phyloP scores from a whole-genome alignment of 2,329 filamentous ascomycete species.

The Cytospora leucostoma region DNA sequence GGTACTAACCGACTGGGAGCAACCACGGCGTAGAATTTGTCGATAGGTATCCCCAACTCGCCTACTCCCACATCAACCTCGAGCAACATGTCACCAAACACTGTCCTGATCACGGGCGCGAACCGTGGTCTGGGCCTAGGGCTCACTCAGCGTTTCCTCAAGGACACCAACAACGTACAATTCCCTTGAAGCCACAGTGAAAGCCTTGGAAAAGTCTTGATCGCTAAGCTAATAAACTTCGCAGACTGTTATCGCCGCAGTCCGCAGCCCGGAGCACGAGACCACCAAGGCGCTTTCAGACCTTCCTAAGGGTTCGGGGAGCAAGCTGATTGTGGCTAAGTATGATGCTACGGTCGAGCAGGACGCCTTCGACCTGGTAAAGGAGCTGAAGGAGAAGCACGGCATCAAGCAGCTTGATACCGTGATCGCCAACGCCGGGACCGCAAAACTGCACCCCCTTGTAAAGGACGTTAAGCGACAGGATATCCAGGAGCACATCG shows the following conservation, averaged over 20 bases:
- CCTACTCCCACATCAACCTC: too few relatives aligned
- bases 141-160: slow-evolving; percentile 28
- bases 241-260: slow-evolving; percentile 20
- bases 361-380: slow-evolving; percentile 39
- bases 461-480: slow-evolving; percentile 39
- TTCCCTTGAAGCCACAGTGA: neutral
- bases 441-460: slow-evolving; percentile 37
- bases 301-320: slow-evolving; percentile 29
- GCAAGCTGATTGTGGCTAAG: slow-evolving; percentile 44
- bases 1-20: too few relatives aligned
- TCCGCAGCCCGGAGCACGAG: slow-evolving; percentile 10
- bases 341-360: slow-evolving; percentile 42
- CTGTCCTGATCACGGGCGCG: slow-evolving; percentile 33
- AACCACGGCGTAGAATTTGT: too few relatives aligned
- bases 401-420: slow-evolving; percentile 49
- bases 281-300: neutral
- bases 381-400: slow-evolving; percentile 34
- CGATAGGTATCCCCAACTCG: too few relatives aligned
- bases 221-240: slow-evolving; percentile 7
- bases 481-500: slow-evolving; percentile 42
- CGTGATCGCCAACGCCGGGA: slow-evolving; percentile 55
- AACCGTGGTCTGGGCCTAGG: slow-evolving; percentile 35
- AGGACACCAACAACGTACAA: slow-evolving; percentile 11
- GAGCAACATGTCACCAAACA: slow-evolving; percentile 14
- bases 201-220: neutral